These are phyloP conservation scores for Apiospora arundinis DNA, from an alignment of 2,329 filamentous ascomycete species.

Conservation along the genomic window DNA sequence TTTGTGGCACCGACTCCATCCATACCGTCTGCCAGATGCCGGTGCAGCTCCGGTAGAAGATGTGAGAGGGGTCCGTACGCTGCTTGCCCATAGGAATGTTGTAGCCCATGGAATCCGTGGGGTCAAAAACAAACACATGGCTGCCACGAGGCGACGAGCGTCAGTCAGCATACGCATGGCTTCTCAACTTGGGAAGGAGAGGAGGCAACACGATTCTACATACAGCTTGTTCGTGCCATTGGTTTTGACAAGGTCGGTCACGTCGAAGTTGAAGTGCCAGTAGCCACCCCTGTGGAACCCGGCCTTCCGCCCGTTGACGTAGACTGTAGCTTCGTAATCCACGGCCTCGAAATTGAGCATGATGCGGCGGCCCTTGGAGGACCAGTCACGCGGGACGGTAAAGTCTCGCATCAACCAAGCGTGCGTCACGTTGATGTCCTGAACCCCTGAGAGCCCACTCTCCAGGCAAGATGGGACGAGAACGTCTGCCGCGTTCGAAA, in stretches of 20 bases:
- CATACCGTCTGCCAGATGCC: constrained; percentile 80
- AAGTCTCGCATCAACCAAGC: constrained; percentile 62
- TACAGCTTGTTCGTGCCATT: constrained; percentile 61
- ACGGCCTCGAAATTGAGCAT: constrained; percentile 65
- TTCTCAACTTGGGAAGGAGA: neutral
- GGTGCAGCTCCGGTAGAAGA: constrained; percentile 73
- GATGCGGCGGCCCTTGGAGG: constrained; percentile 43
- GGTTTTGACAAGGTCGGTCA: constrained; percentile 51
- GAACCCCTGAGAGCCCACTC: constrained; percentile 56
- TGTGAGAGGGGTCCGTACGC: constrained; percentile 60
- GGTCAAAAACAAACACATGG: constrained; percentile 70
- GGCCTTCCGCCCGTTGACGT: constrained; percentile 60
- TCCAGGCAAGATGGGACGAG: constrained; percentile 52
- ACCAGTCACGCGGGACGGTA: constrained; percentile 54
- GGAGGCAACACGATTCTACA: constrained; percentile 30
- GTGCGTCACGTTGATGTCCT: constrained; percentile 46
- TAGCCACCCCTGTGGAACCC: constrained; percentile 66
- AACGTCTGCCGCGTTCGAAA: constrained; percentile 41
- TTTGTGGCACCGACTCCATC: constrained; percentile 66
- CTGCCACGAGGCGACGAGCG: constrained; percentile 41
- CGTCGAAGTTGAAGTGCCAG: constrained; percentile 65
- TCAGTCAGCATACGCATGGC: neutral
- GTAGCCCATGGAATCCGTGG: constrained; percentile 60
- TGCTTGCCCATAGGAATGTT: constrained; percentile 74
- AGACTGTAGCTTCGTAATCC: constrained; percentile 64